Evolutionary conservation across 306 rosid genomes (phyloP).

Genomic region (Clitoria ternatea): DNA sequence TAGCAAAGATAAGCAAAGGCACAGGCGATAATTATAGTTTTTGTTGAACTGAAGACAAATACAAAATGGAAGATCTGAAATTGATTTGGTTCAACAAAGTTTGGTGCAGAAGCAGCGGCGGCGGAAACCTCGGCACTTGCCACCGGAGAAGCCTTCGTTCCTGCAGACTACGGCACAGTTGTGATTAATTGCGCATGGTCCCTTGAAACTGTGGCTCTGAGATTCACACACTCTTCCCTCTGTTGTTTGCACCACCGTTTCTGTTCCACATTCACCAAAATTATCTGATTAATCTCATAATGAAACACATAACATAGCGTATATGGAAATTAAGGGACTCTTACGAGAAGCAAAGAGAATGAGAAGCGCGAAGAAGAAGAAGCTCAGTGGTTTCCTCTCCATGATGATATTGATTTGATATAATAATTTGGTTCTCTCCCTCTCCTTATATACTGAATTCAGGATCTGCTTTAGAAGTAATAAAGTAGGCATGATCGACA

Average conservation of each 20-base stretch:
- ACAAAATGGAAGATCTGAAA: too few species aligned
- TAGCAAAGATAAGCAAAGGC: too few species aligned
- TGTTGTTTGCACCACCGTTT: slow-evolving; percentile 23
- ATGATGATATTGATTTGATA: too few species aligned
- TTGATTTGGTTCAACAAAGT: background rate
- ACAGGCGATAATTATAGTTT: too few species aligned
- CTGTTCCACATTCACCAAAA: background rate
- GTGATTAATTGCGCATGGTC: slow-evolving; percentile 22
- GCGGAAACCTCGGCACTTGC: slow-evolving; percentile 42
- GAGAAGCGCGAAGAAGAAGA: slow-evolving; percentile 27
- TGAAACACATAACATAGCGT: background rate
- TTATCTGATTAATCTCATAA: too few species aligned
- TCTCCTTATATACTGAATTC: background rate
- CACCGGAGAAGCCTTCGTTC: slow-evolving; percentile 48
- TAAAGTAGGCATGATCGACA: too few species aligned
- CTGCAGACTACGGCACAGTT: slow-evolving; percentile 45
- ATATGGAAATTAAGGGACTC: background rate
- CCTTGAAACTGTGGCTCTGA: slow-evolving; percentile 35
- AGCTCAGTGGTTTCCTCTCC: slow-evolving; percentile 24
- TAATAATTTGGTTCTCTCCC: too few species aligned
- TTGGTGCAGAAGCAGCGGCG: slow-evolving; percentile 50
- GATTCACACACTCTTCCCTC: slow-evolving; percentile 46
- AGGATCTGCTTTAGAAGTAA: too few species aligned
- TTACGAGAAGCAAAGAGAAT: slow-evolving; percentile 36
- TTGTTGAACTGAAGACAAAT: too few species aligned